Percentiles rank a stretch among this genome's conserved stretches.
These are phyloP conservation scores for Cutaneotrichosporon daszewskae DNA, from an alignment of 1,284 basidiomycete species.

Conservation along the genomic window DNA sequence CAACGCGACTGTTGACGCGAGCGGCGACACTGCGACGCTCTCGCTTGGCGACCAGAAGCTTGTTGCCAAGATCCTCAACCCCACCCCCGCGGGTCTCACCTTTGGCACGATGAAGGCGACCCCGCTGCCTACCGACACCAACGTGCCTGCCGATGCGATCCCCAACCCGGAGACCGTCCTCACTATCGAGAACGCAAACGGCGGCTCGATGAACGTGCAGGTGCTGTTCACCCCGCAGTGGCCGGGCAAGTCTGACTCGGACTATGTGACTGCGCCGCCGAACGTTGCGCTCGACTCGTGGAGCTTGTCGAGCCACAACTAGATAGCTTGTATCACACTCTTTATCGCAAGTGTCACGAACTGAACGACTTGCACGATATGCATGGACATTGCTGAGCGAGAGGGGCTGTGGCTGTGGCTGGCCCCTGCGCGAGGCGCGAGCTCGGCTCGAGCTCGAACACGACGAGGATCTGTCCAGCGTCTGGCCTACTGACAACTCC, in stretches of 20 bases:
- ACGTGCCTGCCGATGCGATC: constrained; percentile 56
- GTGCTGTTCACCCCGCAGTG: constrained; percentile 83
- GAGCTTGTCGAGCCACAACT: constrained; percentile 63
- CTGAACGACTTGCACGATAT: background rate
- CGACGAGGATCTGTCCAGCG: too few relatives aligned
- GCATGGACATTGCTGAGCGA: background rate
- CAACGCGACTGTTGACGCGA: constrained; percentile 52
- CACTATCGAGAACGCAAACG: constrained; percentile 59
- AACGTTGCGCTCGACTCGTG: constrained; percentile 61
- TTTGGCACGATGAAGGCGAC: constrained; percentile 38
- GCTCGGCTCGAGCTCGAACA: too few relatives aligned
- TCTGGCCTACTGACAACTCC: background rate
- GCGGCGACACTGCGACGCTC: constrained; percentile 52
- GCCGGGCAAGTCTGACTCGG: constrained; percentile 57
- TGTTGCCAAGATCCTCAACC: constrained; percentile 54
- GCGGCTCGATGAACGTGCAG: constrained; percentile 67
- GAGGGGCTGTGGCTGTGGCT: background rate
- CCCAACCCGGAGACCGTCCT: constrained; percentile 75
- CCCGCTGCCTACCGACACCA: constrained; percentile 46
- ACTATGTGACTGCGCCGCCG: constrained; percentile 58
- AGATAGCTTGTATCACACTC: background rate
- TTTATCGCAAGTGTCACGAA: background rate
- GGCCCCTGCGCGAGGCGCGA: background rate
- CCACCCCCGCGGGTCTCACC: constrained; percentile 45
- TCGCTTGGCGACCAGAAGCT: constrained; percentile 58